These are phyloP conservation scores for Botrytis porri DNA, from an alignment of 2,329 filamentous ascomycete genomes.

Conservation along the genomic window DNA sequence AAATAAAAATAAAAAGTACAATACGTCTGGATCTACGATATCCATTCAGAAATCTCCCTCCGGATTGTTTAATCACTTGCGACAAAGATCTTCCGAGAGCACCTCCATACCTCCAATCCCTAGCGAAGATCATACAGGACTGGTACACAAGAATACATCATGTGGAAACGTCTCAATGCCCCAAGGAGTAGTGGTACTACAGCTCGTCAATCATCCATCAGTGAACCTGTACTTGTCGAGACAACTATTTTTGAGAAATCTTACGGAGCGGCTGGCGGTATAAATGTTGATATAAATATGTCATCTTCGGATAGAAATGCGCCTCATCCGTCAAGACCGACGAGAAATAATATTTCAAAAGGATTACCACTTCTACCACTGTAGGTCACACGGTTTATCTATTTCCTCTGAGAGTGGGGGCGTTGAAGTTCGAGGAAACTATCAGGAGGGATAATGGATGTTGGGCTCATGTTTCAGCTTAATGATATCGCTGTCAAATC, in stretches of 20 bases:
- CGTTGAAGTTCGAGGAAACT: neutral
- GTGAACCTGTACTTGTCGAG: conserved; percentile 45
- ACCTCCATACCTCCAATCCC: conserved; percentile 6
- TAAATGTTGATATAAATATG: conserved; percentile 30
- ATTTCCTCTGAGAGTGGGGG: neutral
- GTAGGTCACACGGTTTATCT: conserved; percentile 26
- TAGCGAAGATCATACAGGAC: conserved; percentile 29
- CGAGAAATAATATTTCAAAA: conserved; percentile 31
- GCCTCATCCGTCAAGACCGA: conserved; percentile 27
- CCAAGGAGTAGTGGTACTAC: conserved; percentile 35
- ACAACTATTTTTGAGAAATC: conserved; percentile 46
- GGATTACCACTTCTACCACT: conserved; percentile 25
- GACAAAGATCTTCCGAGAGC: conserved; percentile 7
- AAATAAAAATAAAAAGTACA: neutral
- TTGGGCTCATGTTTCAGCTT: conserved; percentile 23
- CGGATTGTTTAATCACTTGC: neutral
- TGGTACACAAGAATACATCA: conserved; percentile 35
- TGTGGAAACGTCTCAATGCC: conserved; percentile 53
- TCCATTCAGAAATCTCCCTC: neutral
- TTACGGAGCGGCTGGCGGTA: conserved; percentile 40
- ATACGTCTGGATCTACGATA: neutral
- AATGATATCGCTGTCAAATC: conserved; percentile 22
- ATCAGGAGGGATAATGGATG: neutral
- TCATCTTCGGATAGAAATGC: conserved; percentile 25
- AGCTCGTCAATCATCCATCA: conserved; percentile 41